These are phyloP conservation scores for Rhizoclosmatium globosum DNA, from an alignment of 192 early-diverging fungal genomes.

Conservation along the genomic window DNA sequence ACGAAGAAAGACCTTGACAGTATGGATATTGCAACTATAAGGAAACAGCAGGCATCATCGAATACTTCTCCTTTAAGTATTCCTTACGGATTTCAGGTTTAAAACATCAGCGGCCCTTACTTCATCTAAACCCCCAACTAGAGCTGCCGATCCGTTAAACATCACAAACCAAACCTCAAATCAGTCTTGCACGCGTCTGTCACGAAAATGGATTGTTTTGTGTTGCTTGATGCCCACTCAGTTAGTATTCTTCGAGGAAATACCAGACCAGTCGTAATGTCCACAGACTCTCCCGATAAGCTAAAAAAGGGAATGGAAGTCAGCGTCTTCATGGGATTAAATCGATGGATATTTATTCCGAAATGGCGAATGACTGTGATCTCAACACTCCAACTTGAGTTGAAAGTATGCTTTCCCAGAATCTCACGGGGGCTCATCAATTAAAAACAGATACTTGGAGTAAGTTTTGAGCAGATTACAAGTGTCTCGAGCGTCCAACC, in stretches of 20 bases:
- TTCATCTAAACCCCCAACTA: not conserved
- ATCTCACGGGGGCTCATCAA: not conserved
- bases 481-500: constrained; percentile 53
- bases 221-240: constrained; percentile 44
- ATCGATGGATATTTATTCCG: constrained; percentile 51
- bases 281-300: constrained; percentile 19
- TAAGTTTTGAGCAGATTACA: constrained; percentile 49
- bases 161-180: constrained; percentile 44
- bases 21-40: not conserved
- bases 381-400: constrained; percentile 52
- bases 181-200: constrained; percentile 48
- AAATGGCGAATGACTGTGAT: constrained; percentile 55
- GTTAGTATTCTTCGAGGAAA: constrained; percentile 43
- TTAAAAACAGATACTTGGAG: constrained; percentile 40
- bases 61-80: constrained; percentile 18
- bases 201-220: constrained; percentile 42
- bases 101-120: not conserved
- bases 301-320: constrained; percentile 23
- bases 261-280: constrained; percentile 25
- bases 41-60: not conserved
- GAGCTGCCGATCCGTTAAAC: constrained; percentile 27
- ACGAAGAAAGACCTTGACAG: not conserved
- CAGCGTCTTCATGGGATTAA: constrained; percentile 43
- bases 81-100: constrained; percentile 55
- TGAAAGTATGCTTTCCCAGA: constrained; percentile 27